Conservation (phyloP, 2,329 filamentous ascomycete species). For the Colletotrichum sp. region DNA sequence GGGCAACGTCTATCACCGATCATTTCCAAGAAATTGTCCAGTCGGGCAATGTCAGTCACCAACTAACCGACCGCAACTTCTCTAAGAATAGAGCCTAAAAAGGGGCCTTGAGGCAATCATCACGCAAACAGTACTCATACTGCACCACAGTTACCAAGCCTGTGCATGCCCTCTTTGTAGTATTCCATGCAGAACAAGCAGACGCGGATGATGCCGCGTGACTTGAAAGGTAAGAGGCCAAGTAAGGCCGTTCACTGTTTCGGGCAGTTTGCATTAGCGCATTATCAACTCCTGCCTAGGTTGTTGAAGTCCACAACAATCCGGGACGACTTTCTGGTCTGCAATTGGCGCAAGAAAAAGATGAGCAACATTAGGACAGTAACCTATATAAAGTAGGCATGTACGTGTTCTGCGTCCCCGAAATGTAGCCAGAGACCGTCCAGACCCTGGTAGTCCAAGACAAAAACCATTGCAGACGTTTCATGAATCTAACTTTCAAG, state of each 20-base stretch:
- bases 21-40: fast-evolving
- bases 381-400: neutral
- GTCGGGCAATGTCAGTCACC: neutral
- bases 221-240: neutral
- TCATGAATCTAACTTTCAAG: neutral
- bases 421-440: neutral
- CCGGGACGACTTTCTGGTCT: neutral
- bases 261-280: fast-evolving
- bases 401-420: neutral
- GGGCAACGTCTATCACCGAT: fast-evolving
- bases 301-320: neutral
- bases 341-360: neutral
- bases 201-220: neutral
- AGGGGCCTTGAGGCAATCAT: neutral
- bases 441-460: neutral
- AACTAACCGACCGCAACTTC: fast-evolving
- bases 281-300: neutral
- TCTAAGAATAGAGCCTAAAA: neutral
- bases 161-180: neutral
- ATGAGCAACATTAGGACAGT: fast-evolving
- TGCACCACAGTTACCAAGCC: fast-evolving
- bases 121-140: fast-evolving
- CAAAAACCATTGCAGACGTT: neutral
- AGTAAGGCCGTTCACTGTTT: neutral
- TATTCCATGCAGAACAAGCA: neutral